These are phyloP conservation scores for Arthrobotrys sphaeroides DNA, from an alignment of 2,329 filamentous ascomycete genomes.

Conservation along the genomic window DNA sequence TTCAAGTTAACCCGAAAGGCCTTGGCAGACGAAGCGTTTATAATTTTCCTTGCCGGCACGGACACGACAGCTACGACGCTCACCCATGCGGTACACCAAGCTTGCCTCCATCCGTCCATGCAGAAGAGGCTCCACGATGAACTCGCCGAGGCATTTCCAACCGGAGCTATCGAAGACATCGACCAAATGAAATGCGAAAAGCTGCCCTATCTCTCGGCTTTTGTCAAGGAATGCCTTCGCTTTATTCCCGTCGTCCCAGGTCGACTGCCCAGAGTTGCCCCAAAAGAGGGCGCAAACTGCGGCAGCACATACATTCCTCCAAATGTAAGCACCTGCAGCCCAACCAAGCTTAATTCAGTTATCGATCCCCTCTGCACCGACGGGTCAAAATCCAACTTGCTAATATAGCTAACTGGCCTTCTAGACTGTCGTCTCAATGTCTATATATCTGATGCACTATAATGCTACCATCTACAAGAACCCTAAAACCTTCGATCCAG, in stretches of 20 bases:
- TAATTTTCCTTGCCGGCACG: neutral
- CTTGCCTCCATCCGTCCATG: neutral
- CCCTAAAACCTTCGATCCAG: neutral
- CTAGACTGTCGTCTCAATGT: neutral
- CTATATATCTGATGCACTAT: neutral
- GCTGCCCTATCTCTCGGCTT: constrained; percentile 9
- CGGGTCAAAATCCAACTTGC: neutral
- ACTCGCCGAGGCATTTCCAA: neutral
- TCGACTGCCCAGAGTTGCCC: neutral
- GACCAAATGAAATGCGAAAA: neutral
- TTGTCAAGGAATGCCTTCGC: constrained; percentile 14
- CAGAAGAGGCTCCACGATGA: neutral
- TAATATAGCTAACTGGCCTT: neutral
- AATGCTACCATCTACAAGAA: neutral
- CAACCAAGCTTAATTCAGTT: too few species aligned
- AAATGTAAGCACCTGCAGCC: too few species aligned
- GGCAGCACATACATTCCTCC: neutral
- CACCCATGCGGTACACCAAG: neutral
- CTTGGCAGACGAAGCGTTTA: neutral
- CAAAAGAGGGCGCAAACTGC: neutral
- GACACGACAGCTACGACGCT: neutral
- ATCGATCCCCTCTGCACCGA: too few species aligned
- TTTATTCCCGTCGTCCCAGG: neutral
- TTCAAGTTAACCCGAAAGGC: neutral
- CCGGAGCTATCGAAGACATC: neutral